phyloP scores from a whole-genome alignment of 257 asterid genomes.

The Pogostemon cablin region DNA sequence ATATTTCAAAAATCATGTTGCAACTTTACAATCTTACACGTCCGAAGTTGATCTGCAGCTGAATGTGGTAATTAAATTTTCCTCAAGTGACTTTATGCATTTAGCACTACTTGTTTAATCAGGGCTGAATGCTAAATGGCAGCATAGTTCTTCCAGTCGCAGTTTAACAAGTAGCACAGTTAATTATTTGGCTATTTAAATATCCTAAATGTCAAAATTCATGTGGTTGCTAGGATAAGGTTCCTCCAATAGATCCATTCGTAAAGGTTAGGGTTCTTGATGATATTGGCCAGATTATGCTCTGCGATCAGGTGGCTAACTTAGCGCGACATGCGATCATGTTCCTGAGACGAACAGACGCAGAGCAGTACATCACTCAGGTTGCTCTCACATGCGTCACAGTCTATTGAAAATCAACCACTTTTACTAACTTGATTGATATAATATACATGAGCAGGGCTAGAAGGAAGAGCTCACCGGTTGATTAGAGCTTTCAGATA shows the following conservation, averaged over 20 bases:
- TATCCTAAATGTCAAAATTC: background rate
- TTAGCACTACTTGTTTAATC: background rate
- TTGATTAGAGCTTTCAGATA: conserved; percentile 36
- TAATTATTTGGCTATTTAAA: background rate
- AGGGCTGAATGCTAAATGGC: background rate
- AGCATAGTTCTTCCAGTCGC: background rate
- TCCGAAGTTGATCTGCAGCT: conserved; percentile 69
- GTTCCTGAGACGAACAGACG: conserved; percentile 88
- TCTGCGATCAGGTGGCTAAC: conserved; percentile 78
- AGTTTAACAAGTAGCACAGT: background rate
- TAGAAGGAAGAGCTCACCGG: conserved; percentile 85
- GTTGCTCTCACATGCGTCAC: conserved; percentile 35
- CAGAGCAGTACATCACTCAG: conserved; percentile 86
- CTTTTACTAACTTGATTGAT: conserved; percentile 14
- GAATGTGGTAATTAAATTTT: conserved; percentile 67
- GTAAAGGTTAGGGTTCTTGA: conserved; percentile 88
- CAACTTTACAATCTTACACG: conserved; percentile 68
- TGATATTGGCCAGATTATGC: conserved; percentile 79
- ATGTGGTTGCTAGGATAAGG: conserved; percentile 64
- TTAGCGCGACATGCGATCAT: conserved; percentile 83
- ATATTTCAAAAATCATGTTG: conserved; percentile 71
- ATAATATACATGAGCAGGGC: conserved; percentile 52
- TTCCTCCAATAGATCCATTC: conserved; percentile 97
- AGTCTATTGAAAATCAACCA: background rate
- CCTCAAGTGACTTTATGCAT: conserved; percentile 11